phyloP scores from a whole-genome alignment of 2,329 filamentous ascomycete genomes.

The Ambrosiella xylebori region DNA sequence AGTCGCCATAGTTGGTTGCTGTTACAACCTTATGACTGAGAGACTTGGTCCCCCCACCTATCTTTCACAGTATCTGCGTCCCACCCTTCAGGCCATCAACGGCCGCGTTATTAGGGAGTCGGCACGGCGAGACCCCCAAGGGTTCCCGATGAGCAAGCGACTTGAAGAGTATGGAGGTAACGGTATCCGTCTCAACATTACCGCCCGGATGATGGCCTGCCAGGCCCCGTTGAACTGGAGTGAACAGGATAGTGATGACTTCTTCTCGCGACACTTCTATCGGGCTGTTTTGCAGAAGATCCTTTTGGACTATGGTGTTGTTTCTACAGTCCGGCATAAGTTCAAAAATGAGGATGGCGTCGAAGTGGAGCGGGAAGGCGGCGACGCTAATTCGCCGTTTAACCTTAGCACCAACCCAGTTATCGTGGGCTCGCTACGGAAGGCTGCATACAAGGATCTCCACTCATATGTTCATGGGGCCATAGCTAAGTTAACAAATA shows the following conservation, averaged over 20 bases:
- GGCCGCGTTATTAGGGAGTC: slow-evolving; percentile 53
- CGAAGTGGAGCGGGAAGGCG: slow-evolving; percentile 18
- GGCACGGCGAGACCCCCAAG: slow-evolving; percentile 64
- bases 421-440: slow-evolving; percentile 71
- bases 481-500: slow-evolving; percentile 50
- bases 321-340: slow-evolving; percentile 38
- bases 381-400: slow-evolving; percentile 24
- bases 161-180: slow-evolving; percentile 40
- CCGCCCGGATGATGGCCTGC: slow-evolving; percentile 93
- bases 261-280: slow-evolving; percentile 89
- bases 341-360: slow-evolving; percentile 4
- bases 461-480: slow-evolving; percentile 65
- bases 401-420: slow-evolving; percentile 55
- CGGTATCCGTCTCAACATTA: slow-evolving; percentile 81
- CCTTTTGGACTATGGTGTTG: slow-evolving; percentile 70
- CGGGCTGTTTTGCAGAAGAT: slow-evolving; percentile 79
- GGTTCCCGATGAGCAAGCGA: slow-evolving; percentile 77
- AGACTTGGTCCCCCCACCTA: slow-evolving; percentile 71
- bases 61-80: slow-evolving; percentile 63
- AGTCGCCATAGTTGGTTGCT: slow-evolving; percentile 94
- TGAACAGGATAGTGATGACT: slow-evolving; percentile 57
- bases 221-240: slow-evolving; percentile 93
- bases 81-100: slow-evolving; percentile 46
- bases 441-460: slow-evolving; percentile 62
- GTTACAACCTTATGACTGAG: slow-evolving; percentile 92